These are phyloP conservation scores for Claviceps quebecensis DNA, from an alignment of 2,329 filamentous ascomycete species.

Conservation along the genomic window DNA sequence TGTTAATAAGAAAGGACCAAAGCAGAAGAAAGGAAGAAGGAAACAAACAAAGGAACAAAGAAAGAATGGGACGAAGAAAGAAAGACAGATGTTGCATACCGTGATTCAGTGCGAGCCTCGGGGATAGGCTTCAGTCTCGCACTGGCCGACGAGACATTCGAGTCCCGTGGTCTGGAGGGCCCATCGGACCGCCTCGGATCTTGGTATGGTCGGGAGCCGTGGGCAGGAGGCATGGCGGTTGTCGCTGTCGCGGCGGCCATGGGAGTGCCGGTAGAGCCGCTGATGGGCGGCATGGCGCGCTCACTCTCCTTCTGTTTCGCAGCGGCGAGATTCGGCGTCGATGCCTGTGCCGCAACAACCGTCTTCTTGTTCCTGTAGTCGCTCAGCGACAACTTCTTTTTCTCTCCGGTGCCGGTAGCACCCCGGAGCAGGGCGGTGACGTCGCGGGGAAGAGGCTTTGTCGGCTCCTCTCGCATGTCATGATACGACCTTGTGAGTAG, in stretches of 20 bases:
- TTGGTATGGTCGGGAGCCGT: constrained; percentile 2
- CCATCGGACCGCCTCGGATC: constrained; percentile 6
- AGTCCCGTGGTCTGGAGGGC: constrained; percentile 5
- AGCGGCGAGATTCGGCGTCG: constrained; percentile 21
- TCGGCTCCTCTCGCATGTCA: constrained; percentile 40
- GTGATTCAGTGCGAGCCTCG: constrained; percentile 5
- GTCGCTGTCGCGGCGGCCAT: constrained; percentile 2
- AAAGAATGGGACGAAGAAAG: not conserved
- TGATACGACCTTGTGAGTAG: constrained; percentile 43
- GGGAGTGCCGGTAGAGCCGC: no score
- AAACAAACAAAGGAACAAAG: not conserved
- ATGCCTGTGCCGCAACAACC: constrained; percentile 17
- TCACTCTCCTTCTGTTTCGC: constrained; percentile 19
- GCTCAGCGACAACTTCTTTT: constrained; percentile 43
- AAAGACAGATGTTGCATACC: constrained; percentile 1
- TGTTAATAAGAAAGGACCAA: no score
- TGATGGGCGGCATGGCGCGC: constrained; percentile 14
- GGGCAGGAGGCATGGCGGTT: constrained; percentile 4
- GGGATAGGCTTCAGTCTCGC: constrained; percentile 4
- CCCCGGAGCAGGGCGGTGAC: constrained; percentile 24
- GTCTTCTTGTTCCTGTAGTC: constrained; percentile 45
- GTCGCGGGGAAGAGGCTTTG: constrained; percentile 23
- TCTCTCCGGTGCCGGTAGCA: constrained; percentile 27
- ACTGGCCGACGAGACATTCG: not conserved
- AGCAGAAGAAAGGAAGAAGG: not conserved